These are phyloP conservation scores for Bipolaris oryzae DNA, from an alignment of 2,329 filamentous ascomycete species.

Conservation along the genomic window DNA sequence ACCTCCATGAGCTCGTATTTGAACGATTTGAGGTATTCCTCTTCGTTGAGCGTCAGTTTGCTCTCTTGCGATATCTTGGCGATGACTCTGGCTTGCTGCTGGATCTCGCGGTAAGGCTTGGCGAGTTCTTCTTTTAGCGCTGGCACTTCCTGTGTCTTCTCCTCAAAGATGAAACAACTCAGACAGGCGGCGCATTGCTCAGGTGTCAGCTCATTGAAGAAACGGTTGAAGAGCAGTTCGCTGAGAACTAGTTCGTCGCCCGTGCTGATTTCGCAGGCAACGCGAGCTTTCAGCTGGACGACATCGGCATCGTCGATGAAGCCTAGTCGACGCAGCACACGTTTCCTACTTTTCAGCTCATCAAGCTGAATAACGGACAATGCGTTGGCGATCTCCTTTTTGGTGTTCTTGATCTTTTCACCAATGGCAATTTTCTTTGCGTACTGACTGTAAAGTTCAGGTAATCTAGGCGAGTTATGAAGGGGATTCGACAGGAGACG, in stretches of 20 bases:
- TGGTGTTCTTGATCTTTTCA: conserved; percentile 83
- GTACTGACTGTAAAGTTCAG: conserved; percentile 87
- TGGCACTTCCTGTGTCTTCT: conserved; percentile 80
- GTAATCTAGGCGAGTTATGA: conserved; percentile 84
- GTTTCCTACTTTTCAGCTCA: conserved; percentile 93
- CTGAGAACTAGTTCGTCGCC: conserved; percentile 93
- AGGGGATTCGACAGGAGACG: conserved; percentile 86
- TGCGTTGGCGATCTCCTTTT: conserved; percentile 84
- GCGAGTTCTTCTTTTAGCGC: conserved; percentile 79
- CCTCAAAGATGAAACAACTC: conserved; percentile 96
- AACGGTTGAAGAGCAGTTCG: conserved; percentile 93
- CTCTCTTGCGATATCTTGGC: conserved; percentile 95
- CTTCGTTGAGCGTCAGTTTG: conserved; percentile 92
- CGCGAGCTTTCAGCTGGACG: conserved; percentile 93
- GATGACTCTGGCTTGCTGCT: conserved; percentile 82
- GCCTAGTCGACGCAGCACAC: conserved; percentile 87
- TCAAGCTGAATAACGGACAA: conserved; percentile 91
- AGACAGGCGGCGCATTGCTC: conserved; percentile 86
- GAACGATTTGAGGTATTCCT: conserved; percentile 87
- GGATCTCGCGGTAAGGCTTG: conserved; percentile 85
- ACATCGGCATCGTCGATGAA: conserved; percentile 97
- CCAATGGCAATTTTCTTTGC: conserved; percentile 75
- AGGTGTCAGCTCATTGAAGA: conserved; percentile 93
- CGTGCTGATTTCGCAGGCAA: conserved; percentile 96
- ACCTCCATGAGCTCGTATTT: conserved; percentile 98